These are phyloP conservation scores for Luffa acutangula DNA, from an alignment of 306 rosid species.

Conservation along the genomic window DNA sequence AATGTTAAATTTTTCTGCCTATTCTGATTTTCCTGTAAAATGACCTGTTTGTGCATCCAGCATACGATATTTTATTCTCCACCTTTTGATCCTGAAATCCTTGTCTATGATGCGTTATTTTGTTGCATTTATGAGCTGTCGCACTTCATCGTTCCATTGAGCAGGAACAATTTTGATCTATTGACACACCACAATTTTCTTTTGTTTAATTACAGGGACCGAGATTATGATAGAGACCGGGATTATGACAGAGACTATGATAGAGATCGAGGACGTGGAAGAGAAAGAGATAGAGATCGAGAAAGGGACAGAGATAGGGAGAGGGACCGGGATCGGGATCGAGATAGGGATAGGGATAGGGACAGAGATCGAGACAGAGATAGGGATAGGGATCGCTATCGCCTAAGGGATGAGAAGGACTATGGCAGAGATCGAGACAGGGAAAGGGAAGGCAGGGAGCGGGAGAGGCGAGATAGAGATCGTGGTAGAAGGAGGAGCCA, in stretches of 20 bases:
- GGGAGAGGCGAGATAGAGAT: slow-evolving; percentile 86
- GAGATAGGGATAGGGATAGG: slow-evolving; percentile 44
- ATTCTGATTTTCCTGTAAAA: not conserved
- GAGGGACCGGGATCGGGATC: slow-evolving; percentile 53
- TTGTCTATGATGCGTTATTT: not conserved
- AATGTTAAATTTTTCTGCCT: not conserved
- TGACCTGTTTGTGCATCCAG: not conserved
- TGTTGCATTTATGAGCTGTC: not conserved
- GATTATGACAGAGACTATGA: slow-evolving; percentile 70
- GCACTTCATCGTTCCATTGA: not conserved
- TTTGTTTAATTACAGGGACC: slow-evolving; percentile 41
- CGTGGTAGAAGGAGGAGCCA: slow-evolving; percentile 79
- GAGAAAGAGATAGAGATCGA: slow-evolving; percentile 52
- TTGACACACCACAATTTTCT: not conserved
- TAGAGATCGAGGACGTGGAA: slow-evolving; percentile 65
- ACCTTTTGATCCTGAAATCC: not conserved
- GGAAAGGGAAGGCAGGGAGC: slow-evolving; percentile 70
- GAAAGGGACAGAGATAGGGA: slow-evolving; percentile 51
- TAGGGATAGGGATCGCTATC: slow-evolving; percentile 51
- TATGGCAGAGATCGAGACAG: slow-evolving; percentile 49
- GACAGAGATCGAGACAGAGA: slow-evolving; percentile 61
- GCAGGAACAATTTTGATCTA: not conserved
- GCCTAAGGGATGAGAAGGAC: slow-evolving; percentile 55
- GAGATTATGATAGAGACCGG: slow-evolving; percentile 75
- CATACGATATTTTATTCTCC: not conserved